A percentile compares a stretch with the other conserved stretches of the same genome.
Evolutionary conservation across 306 rosid species (phyloP).

Genomic region (Cajanus cajan): DNA sequence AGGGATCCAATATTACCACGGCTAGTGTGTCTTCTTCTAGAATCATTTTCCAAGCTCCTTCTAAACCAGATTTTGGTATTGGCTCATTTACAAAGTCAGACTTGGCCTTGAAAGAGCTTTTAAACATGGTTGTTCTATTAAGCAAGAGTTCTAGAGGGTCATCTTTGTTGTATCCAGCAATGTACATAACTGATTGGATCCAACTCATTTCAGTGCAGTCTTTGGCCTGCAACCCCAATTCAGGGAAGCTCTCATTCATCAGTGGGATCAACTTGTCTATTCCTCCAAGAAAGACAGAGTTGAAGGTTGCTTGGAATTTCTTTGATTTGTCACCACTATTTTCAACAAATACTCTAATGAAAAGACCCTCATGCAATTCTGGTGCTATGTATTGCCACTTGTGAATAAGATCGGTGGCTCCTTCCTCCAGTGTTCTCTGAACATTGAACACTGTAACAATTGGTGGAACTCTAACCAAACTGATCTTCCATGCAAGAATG

Average conservation of each 20-base stretch:
- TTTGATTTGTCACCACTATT: constrained; percentile 26
- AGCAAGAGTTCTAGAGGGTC: constrained; percentile 45
- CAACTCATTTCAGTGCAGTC: constrained; percentile 65
- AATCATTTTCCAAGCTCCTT: constrained; percentile 52
- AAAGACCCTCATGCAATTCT: constrained; percentile 51
- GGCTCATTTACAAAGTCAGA: constrained; percentile 55
- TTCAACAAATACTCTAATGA: constrained; percentile 50
- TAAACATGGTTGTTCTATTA: constrained; percentile 31
- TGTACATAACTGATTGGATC: constrained; percentile 47
- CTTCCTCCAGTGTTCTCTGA: constrained; percentile 36
- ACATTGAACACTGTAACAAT: constrained; percentile 42
- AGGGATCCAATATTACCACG: constrained; percentile 46
- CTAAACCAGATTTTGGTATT: constrained; percentile 40
- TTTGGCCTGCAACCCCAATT: constrained; percentile 43
- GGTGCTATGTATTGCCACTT: constrained; percentile 43
- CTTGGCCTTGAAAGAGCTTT: constrained; percentile 58
- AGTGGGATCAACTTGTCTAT: constrained; percentile 32
- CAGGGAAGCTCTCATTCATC: constrained; percentile 53
- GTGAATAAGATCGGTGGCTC: constrained; percentile 32
- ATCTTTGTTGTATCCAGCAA: constrained; percentile 36
- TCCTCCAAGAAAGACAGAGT: constrained; percentile 45
- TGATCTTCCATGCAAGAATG: constrained; percentile 55
- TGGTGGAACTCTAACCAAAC: constrained; percentile 43
- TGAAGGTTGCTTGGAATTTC: constrained; percentile 5
- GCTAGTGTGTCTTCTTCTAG: constrained; percentile 32